These are phyloP conservation scores for Fusarium metavorans DNA, from an alignment of 2,329 filamentous ascomycete genomes.

Conservation along the genomic window DNA sequence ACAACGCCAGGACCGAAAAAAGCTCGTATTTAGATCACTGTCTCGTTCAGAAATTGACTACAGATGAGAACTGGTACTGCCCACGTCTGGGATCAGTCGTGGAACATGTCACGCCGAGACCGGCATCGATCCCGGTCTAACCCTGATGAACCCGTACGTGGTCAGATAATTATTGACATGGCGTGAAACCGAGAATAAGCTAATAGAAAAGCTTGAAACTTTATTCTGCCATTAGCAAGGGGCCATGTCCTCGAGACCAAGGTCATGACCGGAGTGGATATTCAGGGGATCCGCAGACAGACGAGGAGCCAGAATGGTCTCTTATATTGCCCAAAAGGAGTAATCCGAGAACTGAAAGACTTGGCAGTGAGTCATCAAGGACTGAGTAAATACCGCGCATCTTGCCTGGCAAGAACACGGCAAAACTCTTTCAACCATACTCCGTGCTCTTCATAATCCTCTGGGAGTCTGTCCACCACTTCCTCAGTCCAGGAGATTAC, in stretches of 20 bases:
- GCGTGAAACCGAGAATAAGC: not conserved
- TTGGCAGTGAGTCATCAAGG: slow-evolving; percentile 23
- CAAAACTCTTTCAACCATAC: slow-evolving; percentile 42
- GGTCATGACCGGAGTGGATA: not conserved
- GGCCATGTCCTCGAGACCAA: not conserved
- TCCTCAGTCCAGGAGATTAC: slow-evolving; percentile 42
- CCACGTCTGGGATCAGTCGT: not conserved
- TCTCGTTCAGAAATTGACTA: not conserved
- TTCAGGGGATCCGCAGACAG: not conserved
- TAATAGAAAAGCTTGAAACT: not conserved
- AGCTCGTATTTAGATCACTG: not conserved
- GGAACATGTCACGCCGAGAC: not conserved
- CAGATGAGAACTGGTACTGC: not conserved
- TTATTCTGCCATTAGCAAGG: not conserved
- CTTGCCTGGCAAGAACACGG: slow-evolving; percentile 30
- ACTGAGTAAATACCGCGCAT: slow-evolving; percentile 44
- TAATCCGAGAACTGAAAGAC: not conserved
- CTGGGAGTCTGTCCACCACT: slow-evolving; percentile 34
- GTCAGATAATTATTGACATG: not conserved
- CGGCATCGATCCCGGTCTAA: not conserved
- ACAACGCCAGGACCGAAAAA: not conserved
- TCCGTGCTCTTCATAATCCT: slow-evolving; percentile 25
- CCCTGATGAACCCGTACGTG: not conserved
- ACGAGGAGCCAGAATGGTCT: not conserved
- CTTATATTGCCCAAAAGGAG: not conserved